These are phyloP conservation scores for Hortiboletus rubellus DNA, from an alignment of 1,284 basidiomycete species.

Conservation along the genomic window DNA sequence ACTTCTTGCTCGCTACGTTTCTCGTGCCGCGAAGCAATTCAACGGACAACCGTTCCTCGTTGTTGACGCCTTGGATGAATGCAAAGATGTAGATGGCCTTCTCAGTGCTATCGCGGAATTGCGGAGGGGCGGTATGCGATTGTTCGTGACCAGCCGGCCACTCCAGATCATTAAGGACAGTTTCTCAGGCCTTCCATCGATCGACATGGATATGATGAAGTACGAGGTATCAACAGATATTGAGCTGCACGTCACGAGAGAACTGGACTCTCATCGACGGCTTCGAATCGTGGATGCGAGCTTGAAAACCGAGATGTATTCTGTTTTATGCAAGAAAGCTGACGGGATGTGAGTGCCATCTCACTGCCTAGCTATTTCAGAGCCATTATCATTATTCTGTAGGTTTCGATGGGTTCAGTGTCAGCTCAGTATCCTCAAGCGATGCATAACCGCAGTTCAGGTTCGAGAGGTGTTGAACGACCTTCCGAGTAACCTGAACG, in stretches of 20 bases:
- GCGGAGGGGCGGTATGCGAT: background rate
- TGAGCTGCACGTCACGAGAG: slow-evolving; percentile 3
- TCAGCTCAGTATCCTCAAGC: background rate
- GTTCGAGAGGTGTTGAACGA: no score
- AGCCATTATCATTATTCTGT: no score
- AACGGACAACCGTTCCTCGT: slow-evolving; percentile 2
- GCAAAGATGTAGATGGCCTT: slow-evolving; percentile 1
- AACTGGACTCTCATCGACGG: slow-evolving; percentile 12
- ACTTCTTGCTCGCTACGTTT: slow-evolving; percentile 2
- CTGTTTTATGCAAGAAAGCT: background rate
- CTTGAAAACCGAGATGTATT: slow-evolving; percentile 11
- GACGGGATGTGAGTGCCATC: slow-evolving; percentile 8
- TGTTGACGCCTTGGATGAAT: slow-evolving; percentile 18
- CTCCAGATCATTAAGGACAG: slow-evolving; percentile 5
- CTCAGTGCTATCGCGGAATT: background rate
- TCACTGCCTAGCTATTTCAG: no score
- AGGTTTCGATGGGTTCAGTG: slow-evolving; percentile 17
- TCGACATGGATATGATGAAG: slow-evolving; percentile 9
- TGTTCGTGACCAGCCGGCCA: slow-evolving; percentile 1
- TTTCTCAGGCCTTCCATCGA: background rate
- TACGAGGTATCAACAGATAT: slow-evolving; percentile 3
- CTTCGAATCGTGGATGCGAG: background rate
- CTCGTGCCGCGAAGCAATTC: background rate
- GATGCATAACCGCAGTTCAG: background rate
- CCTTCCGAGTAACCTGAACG: no score